Percentiles rank a stretch among this genome's conserved stretches.
These are phyloP conservation scores for Oryza rufipogon DNA, from an alignment of 176 grass and related monocot genomes.

Conservation along the genomic window DNA sequence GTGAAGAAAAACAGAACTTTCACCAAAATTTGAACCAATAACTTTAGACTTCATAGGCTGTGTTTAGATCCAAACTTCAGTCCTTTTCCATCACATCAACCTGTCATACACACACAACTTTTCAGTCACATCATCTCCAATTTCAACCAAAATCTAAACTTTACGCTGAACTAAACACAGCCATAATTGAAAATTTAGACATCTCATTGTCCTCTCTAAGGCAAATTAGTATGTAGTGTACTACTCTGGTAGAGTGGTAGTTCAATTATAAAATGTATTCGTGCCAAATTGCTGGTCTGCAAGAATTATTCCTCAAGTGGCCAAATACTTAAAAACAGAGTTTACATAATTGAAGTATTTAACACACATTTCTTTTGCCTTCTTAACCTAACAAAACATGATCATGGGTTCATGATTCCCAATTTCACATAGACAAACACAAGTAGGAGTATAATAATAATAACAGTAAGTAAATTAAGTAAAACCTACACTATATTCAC, in stretches of 20 bases:
- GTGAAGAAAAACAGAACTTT: neutral
- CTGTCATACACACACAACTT: too few relatives aligned
- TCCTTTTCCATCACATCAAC: too few relatives aligned
- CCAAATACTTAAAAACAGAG: neutral
- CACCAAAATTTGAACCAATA: neutral
- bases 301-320: neutral
- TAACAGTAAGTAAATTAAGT: neutral
- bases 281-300: neutral
- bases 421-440: neutral
- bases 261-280: neutral
- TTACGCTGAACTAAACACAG: too few relatives aligned
- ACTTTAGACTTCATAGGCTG: neutral
- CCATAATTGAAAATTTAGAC: too few relatives aligned
- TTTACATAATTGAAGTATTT: constrained; percentile 1
- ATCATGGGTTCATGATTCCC: neutral
- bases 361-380: neutral
- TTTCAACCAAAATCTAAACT: too few relatives aligned
- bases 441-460: constrained; percentile 1
- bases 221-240: neutral
- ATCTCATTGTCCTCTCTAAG: neutral
- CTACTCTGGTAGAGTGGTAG: too few relatives aligned
- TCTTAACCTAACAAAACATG: neutral
- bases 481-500: constrained; percentile 10
- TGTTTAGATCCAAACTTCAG: too few relatives aligned
- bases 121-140: too few relatives aligned